Base-by-base conservation (phyloP, 2,329 filamentous ascomycete genomes). In the Claviceps humidiphila region DNA sequence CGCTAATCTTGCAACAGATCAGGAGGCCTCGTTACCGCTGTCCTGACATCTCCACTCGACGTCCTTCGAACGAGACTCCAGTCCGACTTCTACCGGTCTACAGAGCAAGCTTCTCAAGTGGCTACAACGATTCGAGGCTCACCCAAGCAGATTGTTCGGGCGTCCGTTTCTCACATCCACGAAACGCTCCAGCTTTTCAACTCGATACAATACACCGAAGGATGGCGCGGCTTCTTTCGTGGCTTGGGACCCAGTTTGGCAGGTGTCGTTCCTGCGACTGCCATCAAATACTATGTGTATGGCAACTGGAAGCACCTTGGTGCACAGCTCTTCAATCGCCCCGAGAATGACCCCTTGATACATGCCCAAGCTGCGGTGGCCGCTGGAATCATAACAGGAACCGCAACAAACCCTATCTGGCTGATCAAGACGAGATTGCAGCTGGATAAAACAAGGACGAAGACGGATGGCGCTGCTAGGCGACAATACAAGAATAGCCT, bases 51-150 rank as follows among this genome's bases (percentile, higher is more conserved):
- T 4, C 89, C 89, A 14, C 82, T 95, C 49, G 88, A 94, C 63
- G 87, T 94, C 38, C 76, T 94, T 46, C 90, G 90, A 67, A 95
- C 89, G 4, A 81, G 89, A 34, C 74, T 94, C 4, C 89, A 95
- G 65, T 90, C 86, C 58, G 87, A 91, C 61, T 90, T 89, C 67
- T 93, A 94, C 72, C 85, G 91, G 65, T 74, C 30, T 34, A 34
- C 30, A 34, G 9, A 34, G 30, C 9, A 34, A 34, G 9, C 30
- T 34, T 34, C 30, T 34, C 30, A 34, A 34, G 30, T 11, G 30
- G 30, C 30, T 34, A 34, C 30, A 34, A 34, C 9, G 30, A 34
- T 11, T 34, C 9, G 9, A 34, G 9, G 30, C 30, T 34, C 30
- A 34, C 30, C 30, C 30, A 34, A 34, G 30, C 30, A 34, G 30